phyloP scores from a whole-genome alignment of 2,329 filamentous ascomycete species.

The Aspergillus thermomutatus region DNA sequence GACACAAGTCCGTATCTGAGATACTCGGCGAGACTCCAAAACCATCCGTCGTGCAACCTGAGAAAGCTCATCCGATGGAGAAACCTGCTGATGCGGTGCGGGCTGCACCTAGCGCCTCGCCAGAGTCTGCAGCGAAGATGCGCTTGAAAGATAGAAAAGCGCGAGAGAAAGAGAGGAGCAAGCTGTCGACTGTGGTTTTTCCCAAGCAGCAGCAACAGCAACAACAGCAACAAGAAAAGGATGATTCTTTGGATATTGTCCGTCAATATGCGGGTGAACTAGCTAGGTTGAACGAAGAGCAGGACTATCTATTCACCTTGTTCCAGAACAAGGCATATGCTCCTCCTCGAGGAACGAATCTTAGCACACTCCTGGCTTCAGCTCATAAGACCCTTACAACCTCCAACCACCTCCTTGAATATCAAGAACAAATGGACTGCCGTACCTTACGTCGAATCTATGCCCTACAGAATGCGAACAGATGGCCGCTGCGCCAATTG shows the following conservation, averaged over 20 bases:
- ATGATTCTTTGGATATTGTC: constrained; percentile 36
- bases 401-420: constrained; percentile 74
- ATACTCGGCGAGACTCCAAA: constrained; percentile 61
- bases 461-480: constrained; percentile 81
- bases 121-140: constrained; percentile 36
- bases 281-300: constrained; percentile 43
- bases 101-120: constrained; percentile 15
- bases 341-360: constrained; percentile 50
- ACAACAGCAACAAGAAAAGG: constrained; percentile 49
- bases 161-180: constrained; percentile 57
- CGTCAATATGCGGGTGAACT: constrained; percentile 46
- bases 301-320: constrained; percentile 62
- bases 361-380: constrained; percentile 72
- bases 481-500: constrained; percentile 88
- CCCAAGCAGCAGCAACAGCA: constrained; percentile 59
- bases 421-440: constrained; percentile 83
- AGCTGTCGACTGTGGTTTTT: constrained; percentile 73
- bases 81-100: constrained; percentile 24
- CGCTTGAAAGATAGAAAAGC: constrained; percentile 51
- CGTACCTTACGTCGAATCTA: constrained; percentile 84
- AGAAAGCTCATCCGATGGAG: constrained; percentile 36
- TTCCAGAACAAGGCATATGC: constrained; percentile 60
- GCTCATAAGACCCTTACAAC: constrained; percentile 90
- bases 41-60: constrained; percentile 31
- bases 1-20: constrained; percentile 70